A percentile compares a stretch with the other conserved stretches of the same genome.
Evolutionary conservation across 2,329 filamentous ascomycete genomes (phyloP).

Genomic region (Fusarium abutilonis): DNA sequence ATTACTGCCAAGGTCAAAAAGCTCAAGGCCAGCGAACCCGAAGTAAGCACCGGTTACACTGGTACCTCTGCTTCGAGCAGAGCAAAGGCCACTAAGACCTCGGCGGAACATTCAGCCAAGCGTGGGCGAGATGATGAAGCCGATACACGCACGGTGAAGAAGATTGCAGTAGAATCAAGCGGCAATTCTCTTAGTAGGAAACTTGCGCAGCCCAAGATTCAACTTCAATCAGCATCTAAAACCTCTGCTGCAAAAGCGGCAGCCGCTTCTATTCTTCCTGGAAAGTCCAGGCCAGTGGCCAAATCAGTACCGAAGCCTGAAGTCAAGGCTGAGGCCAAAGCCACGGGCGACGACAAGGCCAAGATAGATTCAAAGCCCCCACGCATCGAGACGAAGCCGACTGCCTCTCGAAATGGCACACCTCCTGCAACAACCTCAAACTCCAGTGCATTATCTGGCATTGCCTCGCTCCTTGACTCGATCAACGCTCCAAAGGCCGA

Average conservation of each 20-base stretch:
- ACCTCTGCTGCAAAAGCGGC: constrained; percentile 47
- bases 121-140: constrained; percentile 54
- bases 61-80: constrained; percentile 54
- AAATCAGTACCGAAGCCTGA: constrained; percentile 56
- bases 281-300: constrained; percentile 57
- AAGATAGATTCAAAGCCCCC: constrained; percentile 45
- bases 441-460: constrained; percentile 57
- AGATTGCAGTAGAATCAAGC: constrained; percentile 55
- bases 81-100: constrained; percentile 50
- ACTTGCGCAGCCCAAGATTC: constrained; percentile 51
- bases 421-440: constrained; percentile 34
- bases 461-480: constrained; percentile 64
- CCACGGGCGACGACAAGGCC: constrained; percentile 46
- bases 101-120: constrained; percentile 48
- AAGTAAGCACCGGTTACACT: constrained; percentile 51
- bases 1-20: constrained; percentile 62
- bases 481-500: constrained; percentile 57
- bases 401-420: constrained; percentile 46
- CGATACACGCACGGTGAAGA: constrained; percentile 55
- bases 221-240: constrained; percentile 46
- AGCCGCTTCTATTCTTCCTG: constrained; percentile 56
- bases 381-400: constrained; percentile 47
- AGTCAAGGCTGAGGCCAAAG: constrained; percentile 42
- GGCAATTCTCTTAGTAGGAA: constrained; percentile 54
- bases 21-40: constrained; percentile 50